phyloP scores from a whole-genome alignment of 2,329 filamentous ascomycete species.

The Alternaria triticimaculans region DNA sequence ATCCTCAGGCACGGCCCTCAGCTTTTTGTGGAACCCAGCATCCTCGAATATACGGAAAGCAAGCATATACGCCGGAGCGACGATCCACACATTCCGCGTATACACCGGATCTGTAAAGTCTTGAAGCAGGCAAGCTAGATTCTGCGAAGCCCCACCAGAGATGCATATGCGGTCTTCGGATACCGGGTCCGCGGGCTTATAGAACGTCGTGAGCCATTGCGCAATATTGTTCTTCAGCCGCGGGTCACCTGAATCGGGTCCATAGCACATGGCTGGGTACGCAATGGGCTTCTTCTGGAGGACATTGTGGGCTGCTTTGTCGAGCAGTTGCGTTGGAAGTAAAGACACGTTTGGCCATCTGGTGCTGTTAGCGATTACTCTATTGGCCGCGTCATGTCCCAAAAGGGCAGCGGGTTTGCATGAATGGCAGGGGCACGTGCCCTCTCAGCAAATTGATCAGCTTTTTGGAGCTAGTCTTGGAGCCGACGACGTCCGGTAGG shows the following conservation, averaged over 20 bases:
- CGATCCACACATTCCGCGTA: conserved; percentile 79
- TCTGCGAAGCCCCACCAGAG: conserved; percentile 85
- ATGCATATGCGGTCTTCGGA: conserved; percentile 72
- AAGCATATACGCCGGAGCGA: conserved; percentile 84
- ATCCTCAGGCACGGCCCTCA: conserved; percentile 78
- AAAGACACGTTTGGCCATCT: conserved; percentile 73
- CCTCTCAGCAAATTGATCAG: conserved; percentile 48
- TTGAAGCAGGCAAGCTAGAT: conserved; percentile 76
- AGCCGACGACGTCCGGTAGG: conserved; percentile 42
- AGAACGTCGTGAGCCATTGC: conserved; percentile 72
- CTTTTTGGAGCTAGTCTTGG: conserved; percentile 37
- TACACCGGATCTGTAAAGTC: conserved; percentile 80
- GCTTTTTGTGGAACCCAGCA: conserved; percentile 69
- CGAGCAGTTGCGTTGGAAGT: conserved; percentile 69
- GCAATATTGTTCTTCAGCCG: conserved; percentile 69
- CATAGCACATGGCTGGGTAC: conserved; percentile 75
- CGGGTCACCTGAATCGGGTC: conserved; percentile 70
- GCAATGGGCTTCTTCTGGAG: conserved; percentile 67
- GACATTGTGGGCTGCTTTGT: conserved; percentile 65
- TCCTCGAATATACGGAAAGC: conserved; percentile 86
- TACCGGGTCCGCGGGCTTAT: conserved; percentile 56
- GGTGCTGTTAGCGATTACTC: conserved; percentile 24
- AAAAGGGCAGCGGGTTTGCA: conserved; percentile 12
- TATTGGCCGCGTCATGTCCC: conserved; percentile 22
- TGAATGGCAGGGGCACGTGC: conserved; percentile 27